Evolutionary conservation across 2,329 filamentous ascomycete genomes (phyloP).

Genomic region (Clathrospora elynae): DNA sequence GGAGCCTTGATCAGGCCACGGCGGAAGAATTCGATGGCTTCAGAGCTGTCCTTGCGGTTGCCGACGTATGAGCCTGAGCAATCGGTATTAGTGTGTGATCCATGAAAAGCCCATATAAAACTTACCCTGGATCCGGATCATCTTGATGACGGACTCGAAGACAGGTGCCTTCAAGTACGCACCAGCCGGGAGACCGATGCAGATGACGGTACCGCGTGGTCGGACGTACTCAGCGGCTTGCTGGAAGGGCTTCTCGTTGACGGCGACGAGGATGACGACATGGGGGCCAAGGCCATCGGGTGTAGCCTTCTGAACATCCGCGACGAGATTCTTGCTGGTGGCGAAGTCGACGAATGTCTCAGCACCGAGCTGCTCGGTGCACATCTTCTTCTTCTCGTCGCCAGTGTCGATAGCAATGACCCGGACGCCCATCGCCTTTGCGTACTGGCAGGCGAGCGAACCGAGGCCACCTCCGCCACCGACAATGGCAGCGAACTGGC

Average conservation of each 20-base stretch:
- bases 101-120: too few relatives aligned
- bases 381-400: conserved; percentile 76
- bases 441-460: conserved; percentile 81
- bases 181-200: conserved; percentile 83
- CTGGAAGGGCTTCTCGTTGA: conserved; percentile 90
- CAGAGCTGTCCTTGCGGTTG: conserved; percentile 83
- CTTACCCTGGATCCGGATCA: conserved; percentile 90
- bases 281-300: conserved; percentile 82
- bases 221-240: conserved; percentile 89
- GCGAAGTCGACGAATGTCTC: conserved; percentile 79
- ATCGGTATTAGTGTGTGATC: background rate
- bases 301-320: conserved; percentile 81
- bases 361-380: conserved; percentile 70
- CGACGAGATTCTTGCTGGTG: conserved; percentile 75
- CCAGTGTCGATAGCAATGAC: conserved; percentile 83
- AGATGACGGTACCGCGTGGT: conserved; percentile 79
- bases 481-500: conserved; percentile 81
- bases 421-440: conserved; percentile 84
- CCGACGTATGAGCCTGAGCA: conserved; percentile 75
- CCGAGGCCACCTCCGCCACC: conserved; percentile 86
- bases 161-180: conserved; percentile 80
- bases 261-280: conserved; percentile 84
- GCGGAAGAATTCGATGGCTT: conserved; percentile 88
- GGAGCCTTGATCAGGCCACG: conserved; percentile 84
- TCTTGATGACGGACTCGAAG: conserved; percentile 85